Percentiles rank a stretch among this genome's conserved stretches.
These are phyloP conservation scores for Leccinum aurantiacum DNA, from an alignment of 768 basidiomycete genomes.

Conservation along the genomic window DNA sequence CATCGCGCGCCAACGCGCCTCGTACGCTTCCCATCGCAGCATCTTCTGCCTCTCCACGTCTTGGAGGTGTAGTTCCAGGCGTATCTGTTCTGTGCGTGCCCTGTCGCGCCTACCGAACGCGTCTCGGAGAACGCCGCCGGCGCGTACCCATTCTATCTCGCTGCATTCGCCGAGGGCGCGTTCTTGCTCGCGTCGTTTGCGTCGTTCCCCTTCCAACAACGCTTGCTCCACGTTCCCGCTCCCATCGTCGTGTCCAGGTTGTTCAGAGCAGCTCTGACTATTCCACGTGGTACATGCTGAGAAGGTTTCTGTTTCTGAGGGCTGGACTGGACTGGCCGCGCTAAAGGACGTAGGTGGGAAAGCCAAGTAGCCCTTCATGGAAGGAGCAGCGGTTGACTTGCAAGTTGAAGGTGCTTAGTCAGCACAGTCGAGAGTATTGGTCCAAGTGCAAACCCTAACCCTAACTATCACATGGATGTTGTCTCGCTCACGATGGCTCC, in stretches of 20 bases:
- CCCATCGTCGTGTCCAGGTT: background rate
- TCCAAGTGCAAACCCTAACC: background rate
- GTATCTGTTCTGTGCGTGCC: conserved; percentile 48
- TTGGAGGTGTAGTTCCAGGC: conserved; percentile 45
- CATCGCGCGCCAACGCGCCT: conserved; percentile 48
- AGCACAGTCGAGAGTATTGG: background rate
- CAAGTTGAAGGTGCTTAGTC: background rate
- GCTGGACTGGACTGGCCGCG: background rate
- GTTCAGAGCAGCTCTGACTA: background rate
- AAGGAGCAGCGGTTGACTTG: background rate
- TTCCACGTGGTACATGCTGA: conserved; percentile 3
- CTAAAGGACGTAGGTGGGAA: conserved; percentile 17
- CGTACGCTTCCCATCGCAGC: conserved; percentile 54
- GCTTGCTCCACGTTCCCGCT: background rate
- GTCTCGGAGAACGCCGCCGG: conserved; percentile 56
- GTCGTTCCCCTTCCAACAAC: conserved; percentile 17
- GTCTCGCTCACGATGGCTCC: conserved; percentile 10
- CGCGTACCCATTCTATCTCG: conserved; percentile 61
- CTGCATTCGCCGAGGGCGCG: conserved; percentile 44
- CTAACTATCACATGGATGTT: conserved; percentile 19
- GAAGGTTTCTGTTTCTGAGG: background rate
- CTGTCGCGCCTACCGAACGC: conserved; percentile 48
- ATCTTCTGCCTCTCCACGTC: conserved; percentile 41
- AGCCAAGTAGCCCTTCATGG: conserved; percentile 28
- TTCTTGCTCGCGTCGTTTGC: conserved; percentile 32